Conservation (phyloP, 768 basidiomycete species). For the Saitozyma sp. region DNA sequence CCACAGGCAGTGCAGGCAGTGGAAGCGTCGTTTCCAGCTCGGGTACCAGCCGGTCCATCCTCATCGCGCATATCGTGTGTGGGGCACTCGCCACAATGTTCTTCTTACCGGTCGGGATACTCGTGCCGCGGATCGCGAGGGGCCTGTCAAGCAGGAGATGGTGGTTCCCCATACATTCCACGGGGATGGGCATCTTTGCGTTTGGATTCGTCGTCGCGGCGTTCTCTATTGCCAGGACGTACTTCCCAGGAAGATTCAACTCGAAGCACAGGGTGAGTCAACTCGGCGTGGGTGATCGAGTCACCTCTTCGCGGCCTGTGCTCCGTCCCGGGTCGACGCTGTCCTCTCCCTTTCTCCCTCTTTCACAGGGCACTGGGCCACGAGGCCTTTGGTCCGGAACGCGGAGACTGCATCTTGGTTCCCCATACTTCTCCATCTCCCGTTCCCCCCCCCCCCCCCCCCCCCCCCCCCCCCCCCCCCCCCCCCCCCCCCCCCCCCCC, state of each 20-base stretch:
- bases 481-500: too few species aligned
- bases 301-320: not conserved
- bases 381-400: too few species aligned
- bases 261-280: slow-evolving; percentile 19
- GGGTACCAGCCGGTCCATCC: slow-evolving; percentile 53
- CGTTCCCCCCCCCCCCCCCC: too few species aligned
- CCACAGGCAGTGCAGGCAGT: not conserved
- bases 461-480: too few species aligned
- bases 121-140: slow-evolving; percentile 61
- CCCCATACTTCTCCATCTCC: too few species aligned
- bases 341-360: not conserved
- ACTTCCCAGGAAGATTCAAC: slow-evolving; percentile 20
- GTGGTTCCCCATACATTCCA: slow-evolving; percentile 63
- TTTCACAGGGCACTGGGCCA: not conserved
- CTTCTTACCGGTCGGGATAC: slow-evolving; percentile 60
- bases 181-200: slow-evolving; percentile 57
- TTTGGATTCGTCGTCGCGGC: slow-evolving; percentile 20
- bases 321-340: too few species aligned
- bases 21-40: not conserved
- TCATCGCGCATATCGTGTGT: slow-evolving; percentile 62
- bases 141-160: slow-evolving; percentile 55
- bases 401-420: too few species aligned
- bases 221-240: slow-evolving; percentile 17
- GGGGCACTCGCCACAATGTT: slow-evolving; percentile 60
- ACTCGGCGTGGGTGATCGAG: not conserved